A percentile compares a stretch with the other conserved stretches of the same genome.
Conservation (phyloP, 2,329 filamentous ascomycete species). For the Pseudopyricularia javanii region DNA sequence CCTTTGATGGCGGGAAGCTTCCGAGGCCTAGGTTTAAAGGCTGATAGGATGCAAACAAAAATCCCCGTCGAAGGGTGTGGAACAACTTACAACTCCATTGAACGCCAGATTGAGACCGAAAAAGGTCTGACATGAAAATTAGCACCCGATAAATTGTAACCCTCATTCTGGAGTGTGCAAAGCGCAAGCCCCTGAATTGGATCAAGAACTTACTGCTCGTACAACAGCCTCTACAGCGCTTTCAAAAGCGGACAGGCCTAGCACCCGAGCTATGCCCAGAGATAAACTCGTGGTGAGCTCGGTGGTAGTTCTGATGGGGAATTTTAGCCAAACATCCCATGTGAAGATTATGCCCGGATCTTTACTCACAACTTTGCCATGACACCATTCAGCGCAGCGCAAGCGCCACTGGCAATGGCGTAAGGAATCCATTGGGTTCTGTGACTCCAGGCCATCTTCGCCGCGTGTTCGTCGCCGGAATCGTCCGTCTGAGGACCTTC, state of each 20-base stretch:
- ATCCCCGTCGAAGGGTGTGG: not conserved
- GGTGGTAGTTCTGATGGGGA: constrained; percentile 36
- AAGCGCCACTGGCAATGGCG: constrained; percentile 62
- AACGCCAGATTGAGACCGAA: constrained; percentile 64
- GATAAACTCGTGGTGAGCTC: constrained; percentile 38
- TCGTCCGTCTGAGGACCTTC: not conserved
- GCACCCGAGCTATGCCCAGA: constrained; percentile 24
- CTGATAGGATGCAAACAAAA: too few species aligned
- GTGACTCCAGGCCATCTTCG: constrained; percentile 12
- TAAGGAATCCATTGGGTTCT: constrained; percentile 50
- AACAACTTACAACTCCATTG: constrained; percentile 48
- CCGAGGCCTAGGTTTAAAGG: too few species aligned
- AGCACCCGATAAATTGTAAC: not conserved
- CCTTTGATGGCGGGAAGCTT: too few species aligned
- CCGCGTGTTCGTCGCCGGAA: not conserved
- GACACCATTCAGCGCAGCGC: constrained; percentile 69
- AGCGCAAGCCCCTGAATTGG: not conserved
- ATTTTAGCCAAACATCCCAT: not conserved
- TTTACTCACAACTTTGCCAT: constrained; percentile 68
- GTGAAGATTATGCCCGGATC: not conserved
- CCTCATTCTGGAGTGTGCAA: too few species aligned
- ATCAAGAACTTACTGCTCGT: constrained; percentile 29
- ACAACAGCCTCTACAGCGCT: constrained; percentile 33
- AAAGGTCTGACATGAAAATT: constrained; percentile 40
- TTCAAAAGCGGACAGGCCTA: constrained; percentile 29